These are phyloP conservation scores for Pestalotiopsis sp. DNA, from an alignment of 2,329 filamentous ascomycete species.

Conservation along the genomic window DNA sequence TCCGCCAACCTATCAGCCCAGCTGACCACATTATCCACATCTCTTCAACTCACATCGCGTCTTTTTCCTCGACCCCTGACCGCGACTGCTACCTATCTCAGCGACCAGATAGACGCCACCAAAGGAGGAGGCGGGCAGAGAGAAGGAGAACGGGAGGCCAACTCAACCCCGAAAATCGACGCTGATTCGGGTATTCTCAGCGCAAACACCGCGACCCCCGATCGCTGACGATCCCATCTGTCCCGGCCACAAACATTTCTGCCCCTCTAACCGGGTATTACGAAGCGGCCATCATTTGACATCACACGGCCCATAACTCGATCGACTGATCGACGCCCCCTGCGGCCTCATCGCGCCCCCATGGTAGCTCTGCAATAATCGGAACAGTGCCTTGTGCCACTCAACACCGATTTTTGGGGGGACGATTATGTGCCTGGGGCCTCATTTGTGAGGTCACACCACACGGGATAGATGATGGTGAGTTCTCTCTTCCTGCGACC, in stretches of 20 bases:
- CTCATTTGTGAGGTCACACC: slow-evolving; percentile 10
- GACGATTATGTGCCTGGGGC: slow-evolving; percentile 12
- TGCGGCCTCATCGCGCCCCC: slow-evolving; percentile 12
- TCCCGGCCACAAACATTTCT: not conserved
- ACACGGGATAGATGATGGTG: slow-evolving; percentile 16
- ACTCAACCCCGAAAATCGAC: not conserved
- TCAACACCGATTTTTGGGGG: slow-evolving; percentile 6
- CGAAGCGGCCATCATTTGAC: not conserved
- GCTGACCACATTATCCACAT: not conserved
- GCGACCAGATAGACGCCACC: not conserved
- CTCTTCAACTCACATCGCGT: not conserved
- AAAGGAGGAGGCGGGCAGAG: not conserved
- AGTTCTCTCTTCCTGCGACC: slow-evolving; percentile 3
- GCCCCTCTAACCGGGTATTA: not conserved
- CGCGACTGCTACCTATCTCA: not conserved
- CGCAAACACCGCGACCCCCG: not conserved
- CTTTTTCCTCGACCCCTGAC: not conserved
- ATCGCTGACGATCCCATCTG: not conserved
- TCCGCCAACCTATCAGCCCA: not conserved
- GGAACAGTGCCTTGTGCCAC: slow-evolving; percentile 16
- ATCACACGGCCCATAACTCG: not conserved
- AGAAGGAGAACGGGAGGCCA: not conserved
- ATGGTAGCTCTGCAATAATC: slow-evolving; percentile 15
- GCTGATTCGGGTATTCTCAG: not conserved
- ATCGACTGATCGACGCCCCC: slow-evolving; percentile 6